phyloP scores from a whole-genome alignment of 164 flowering plant genomes.

The Kingdonia uniflora region DNA sequence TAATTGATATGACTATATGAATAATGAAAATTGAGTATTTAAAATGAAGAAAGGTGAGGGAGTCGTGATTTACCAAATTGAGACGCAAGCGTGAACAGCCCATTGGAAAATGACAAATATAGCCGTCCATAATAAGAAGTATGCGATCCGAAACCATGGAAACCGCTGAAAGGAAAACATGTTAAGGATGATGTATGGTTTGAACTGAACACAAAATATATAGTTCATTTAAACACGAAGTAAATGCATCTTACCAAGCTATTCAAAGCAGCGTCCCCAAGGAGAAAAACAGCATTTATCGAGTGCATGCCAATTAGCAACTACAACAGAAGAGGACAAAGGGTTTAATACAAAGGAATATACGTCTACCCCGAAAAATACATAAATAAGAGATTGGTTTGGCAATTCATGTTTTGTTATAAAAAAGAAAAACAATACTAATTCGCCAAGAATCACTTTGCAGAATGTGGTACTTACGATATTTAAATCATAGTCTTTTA shows the following conservation, averaged over 20 bases:
- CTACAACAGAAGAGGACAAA: constrained; percentile 28
- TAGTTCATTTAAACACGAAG: background rate
- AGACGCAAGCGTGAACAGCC: constrained; percentile 66
- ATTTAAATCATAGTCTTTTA: constrained; percentile 55
- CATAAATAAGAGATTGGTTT: background rate
- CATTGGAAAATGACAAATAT: constrained; percentile 68
- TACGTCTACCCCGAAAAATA: background rate
- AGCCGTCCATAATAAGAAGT: constrained; percentile 74
- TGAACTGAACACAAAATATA: background rate
- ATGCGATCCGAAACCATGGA: constrained; percentile 81
- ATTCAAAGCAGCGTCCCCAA: constrained; percentile 76
- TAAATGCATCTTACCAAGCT: constrained; percentile 44
- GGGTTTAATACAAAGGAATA: background rate
- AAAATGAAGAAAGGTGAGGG: constrained; percentile 2
- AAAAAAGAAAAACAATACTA: background rate
- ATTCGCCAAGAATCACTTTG: background rate
- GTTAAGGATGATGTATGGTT: background rate
- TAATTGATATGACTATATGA: background rate
- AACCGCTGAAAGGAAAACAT: constrained; percentile 40
- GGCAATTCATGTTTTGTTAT: background rate
- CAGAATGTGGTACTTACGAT: constrained; percentile 43
- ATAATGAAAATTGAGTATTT: background rate
- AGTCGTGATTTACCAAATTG: constrained; percentile 38
- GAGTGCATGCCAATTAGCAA: constrained; percentile 73
- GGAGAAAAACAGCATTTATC: constrained; percentile 69